Evolutionary conservation across 1,284 basidiomycete genomes (phyloP).

Genomic region (Pseudozyma tsukubaensis): DNA sequence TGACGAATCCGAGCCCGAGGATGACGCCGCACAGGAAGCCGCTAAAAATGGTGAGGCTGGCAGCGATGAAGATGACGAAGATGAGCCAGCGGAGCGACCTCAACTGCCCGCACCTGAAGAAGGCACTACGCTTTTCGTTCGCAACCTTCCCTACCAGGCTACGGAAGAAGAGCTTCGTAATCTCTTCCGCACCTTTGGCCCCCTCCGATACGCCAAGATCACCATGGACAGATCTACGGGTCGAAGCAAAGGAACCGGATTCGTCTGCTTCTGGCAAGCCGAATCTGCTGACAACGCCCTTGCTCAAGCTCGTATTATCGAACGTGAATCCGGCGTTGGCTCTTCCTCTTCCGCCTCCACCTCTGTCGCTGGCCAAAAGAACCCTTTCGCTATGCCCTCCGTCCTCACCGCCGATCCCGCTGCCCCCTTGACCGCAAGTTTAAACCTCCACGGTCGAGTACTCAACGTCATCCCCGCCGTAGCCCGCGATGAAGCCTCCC

Average conservation of each 20-base stretch:
- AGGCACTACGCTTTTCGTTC: conserved; percentile 91
- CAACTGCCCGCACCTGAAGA: conserved; percentile 61
- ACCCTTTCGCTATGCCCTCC: conserved; percentile 64
- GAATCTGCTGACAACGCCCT: conserved; percentile 88
- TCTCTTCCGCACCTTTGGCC: conserved; percentile 78
- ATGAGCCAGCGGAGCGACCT: conserved; percentile 55
- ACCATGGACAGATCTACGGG: conserved; percentile 86
- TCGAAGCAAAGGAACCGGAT: conserved; percentile 91
- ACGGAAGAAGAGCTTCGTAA: conserved; percentile 65
- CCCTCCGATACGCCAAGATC: conserved; percentile 91
- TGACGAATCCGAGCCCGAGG: conserved; percentile 73
- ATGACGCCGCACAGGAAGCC: conserved; percentile 36
- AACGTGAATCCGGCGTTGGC: conserved; percentile 51
- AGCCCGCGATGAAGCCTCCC: conserved; percentile 84
- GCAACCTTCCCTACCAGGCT: conserved; percentile 91
- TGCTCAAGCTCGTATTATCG: conserved; percentile 74
- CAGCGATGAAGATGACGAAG: conserved; percentile 66
- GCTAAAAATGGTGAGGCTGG: conserved; percentile 61
- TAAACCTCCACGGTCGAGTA: conserved; percentile 92
- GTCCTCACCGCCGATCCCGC: conserved; percentile 88
- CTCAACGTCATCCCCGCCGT: conserved; percentile 91
- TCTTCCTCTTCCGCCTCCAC: conserved; percentile 11
- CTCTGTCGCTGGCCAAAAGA: conserved; percentile 38
- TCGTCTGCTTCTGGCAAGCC: conserved; percentile 96
- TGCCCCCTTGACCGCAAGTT: conserved; percentile 80